Percentiles rank a stretch among this genome's conserved stretches.
phyloP scores from a whole-genome alignment of 2,329 filamentous ascomycete species.

The Penicillium carneum region DNA sequence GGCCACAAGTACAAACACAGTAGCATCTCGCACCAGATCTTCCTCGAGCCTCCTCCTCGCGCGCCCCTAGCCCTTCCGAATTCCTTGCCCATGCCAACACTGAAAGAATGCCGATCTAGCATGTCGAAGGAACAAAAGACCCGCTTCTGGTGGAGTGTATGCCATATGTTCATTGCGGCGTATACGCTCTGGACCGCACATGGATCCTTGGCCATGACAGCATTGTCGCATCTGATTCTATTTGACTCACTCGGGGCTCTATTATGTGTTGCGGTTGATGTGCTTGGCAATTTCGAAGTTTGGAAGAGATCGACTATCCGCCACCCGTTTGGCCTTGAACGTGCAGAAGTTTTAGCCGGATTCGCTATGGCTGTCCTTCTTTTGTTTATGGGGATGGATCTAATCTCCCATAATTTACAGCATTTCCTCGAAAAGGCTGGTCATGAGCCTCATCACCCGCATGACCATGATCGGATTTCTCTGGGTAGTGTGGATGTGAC shows the following conservation, averaged over 20 bases:
- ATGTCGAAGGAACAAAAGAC: conserved; percentile 88
- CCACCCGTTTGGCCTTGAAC: conserved; percentile 90
- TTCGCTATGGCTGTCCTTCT: conserved; percentile 96
- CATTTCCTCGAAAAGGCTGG: conserved; percentile 83
- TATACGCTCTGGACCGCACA: conserved; percentile 86
- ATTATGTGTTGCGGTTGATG: conserved; percentile 89
- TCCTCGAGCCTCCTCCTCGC: conserved; percentile 85
- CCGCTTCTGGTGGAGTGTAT: conserved; percentile 86
- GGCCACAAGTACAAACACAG: conserved; percentile 98
- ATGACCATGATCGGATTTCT: conserved; percentile 71
- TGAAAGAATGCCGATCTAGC: conserved; percentile 84
- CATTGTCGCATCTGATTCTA: conserved; percentile 88
- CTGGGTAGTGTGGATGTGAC: conserved; percentile 82
- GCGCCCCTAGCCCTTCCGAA: conserved; percentile 88
- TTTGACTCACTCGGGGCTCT: conserved; percentile 93
- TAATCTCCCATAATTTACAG: conserved; percentile 91
- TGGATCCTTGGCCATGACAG: conserved; percentile 87
- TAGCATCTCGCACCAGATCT: conserved; percentile 94
- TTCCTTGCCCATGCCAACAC: conserved; percentile 87
- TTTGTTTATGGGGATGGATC: conserved; percentile 95
- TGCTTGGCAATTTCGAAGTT: conserved; percentile 94
- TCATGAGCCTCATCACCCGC: conserved; percentile 76
- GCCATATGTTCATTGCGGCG: conserved; percentile 81
- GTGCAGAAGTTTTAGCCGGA: conserved; percentile 90
- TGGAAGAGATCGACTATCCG: conserved; percentile 92